Conservation (phyloP, 345 rosid species). For the Clausena lansium region DNA sequence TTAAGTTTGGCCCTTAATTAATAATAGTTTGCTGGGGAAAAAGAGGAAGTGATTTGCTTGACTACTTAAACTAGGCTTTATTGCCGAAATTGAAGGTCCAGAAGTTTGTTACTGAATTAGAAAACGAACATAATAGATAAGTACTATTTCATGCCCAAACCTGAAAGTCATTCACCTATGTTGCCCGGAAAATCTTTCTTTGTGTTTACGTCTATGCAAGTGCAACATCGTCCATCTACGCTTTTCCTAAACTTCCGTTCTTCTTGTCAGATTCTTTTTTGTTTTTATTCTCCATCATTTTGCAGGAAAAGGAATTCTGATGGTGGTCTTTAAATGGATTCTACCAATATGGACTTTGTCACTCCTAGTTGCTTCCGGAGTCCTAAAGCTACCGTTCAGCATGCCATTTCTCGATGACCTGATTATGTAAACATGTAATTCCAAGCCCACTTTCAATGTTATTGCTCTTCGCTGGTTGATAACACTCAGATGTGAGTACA, state of each 20-base stretch:
- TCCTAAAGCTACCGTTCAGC: constrained; percentile 58
- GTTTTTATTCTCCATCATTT: neutral
- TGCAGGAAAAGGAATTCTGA: constrained; percentile 59
- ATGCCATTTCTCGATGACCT: constrained; percentile 61
- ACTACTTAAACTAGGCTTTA: neutral
- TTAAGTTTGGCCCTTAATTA: neutral
- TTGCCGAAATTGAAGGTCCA: neutral
- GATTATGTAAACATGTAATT: constrained; percentile 39
- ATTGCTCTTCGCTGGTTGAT: no score
- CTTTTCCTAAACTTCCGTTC: neutral
- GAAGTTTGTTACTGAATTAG: neutral
- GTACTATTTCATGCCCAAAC: neutral
- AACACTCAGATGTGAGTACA: neutral
- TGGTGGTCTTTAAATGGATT: constrained; percentile 46
- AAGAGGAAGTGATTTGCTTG: neutral
- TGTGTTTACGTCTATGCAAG: no score
- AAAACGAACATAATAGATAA: neutral
- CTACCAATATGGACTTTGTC: constrained; percentile 62
- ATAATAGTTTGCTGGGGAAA: neutral
- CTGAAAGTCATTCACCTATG: no score
- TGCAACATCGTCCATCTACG: neutral
- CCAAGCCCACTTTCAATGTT: neutral
- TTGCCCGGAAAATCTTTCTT: no score
- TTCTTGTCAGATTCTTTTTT: neutral
- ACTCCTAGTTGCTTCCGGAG: constrained; percentile 59